These are phyloP conservation scores for Melampsora americana DNA, from an alignment of 1,284 basidiomycete genomes.

Conservation along the genomic window DNA sequence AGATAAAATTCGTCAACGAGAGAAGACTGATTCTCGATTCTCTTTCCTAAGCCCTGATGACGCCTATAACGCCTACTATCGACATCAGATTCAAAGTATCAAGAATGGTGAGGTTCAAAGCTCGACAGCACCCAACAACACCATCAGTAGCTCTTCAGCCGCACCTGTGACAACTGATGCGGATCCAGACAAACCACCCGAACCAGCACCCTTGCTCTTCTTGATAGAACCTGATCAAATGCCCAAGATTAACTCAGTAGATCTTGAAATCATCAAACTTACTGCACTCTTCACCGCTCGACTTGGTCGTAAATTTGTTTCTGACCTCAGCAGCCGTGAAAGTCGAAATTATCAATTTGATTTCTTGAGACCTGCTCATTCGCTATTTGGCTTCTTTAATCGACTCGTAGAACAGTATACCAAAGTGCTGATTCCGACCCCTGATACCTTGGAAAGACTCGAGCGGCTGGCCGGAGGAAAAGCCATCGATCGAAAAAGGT, in stretches of 20 bases:
- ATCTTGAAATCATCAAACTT: conserved; percentile 59
- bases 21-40: conserved; percentile 91
- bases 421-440: conserved; percentile 79
- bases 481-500: conserved; percentile 15
- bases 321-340: conserved; percentile 78
- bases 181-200: conserved; percentile 42
- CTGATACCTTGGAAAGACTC: conserved; percentile 69
- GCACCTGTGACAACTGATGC: conserved; percentile 52
- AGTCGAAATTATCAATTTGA: conserved; percentile 96
- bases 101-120: conserved; percentile 64
- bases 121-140: conserved; percentile 46
- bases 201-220: conserved; percentile 45
- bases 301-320: conserved; percentile 80
- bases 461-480: conserved; percentile 50
- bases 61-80: conserved; percentile 95
- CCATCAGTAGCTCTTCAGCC: conserved; percentile 48
- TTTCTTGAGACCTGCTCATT: conserved; percentile 90
- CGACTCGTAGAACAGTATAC: conserved; percentile 93
- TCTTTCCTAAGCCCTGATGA: conserved; percentile 86
- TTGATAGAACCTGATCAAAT: conserved; percentile 20
- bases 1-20: conserved; percentile 89
- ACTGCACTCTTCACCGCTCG: conserved; percentile 94
- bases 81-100: conserved; percentile 76
- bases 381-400: conserved; percentile 94
- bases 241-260: conserved; percentile 28